These are phyloP conservation scores for Rasamsonia emersonii DNA, from an alignment of 2,329 filamentous ascomycete genomes.

Conservation along the genomic window DNA sequence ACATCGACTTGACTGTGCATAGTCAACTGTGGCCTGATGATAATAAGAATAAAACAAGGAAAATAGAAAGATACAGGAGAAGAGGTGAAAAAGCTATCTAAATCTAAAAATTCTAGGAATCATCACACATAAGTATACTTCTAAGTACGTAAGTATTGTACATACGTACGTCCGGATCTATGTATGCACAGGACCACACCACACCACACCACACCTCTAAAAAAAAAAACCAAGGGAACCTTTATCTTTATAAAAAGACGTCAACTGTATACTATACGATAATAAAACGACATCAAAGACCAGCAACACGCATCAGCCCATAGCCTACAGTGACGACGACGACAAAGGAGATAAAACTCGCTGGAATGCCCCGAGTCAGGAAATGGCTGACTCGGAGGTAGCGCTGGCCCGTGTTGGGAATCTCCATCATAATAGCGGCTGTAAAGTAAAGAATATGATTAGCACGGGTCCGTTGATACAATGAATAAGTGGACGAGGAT, in stretches of 20 bases:
- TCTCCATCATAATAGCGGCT: constrained; percentile 99
- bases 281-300: constrained; percentile 42
- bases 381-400: constrained; percentile 93
- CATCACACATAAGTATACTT: no score
- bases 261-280: neutral
- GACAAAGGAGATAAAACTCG: constrained; percentile 68
- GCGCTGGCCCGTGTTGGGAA: constrained; percentile 77
- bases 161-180: no score
- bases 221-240: neutral
- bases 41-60: no score
- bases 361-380: constrained; percentile 83
- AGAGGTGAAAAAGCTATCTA: no score
- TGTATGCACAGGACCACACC: no score
- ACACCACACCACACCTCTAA: neutral
- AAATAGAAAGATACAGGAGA: no score
- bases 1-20: no score
- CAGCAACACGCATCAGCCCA: constrained; percentile 71
- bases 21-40: no score
- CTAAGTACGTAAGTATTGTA: no score
- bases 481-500: constrained; percentile 1
- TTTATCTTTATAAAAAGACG: constrained; percentile 9
- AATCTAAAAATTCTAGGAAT: no score
- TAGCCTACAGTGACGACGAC: constrained; percentile 88
- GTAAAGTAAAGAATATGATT: constrained; percentile 6
- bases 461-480: constrained; percentile 12